phyloP scores from a whole-genome alignment of 2,329 filamentous ascomycete species.

The Aspergillus neoniger region DNA sequence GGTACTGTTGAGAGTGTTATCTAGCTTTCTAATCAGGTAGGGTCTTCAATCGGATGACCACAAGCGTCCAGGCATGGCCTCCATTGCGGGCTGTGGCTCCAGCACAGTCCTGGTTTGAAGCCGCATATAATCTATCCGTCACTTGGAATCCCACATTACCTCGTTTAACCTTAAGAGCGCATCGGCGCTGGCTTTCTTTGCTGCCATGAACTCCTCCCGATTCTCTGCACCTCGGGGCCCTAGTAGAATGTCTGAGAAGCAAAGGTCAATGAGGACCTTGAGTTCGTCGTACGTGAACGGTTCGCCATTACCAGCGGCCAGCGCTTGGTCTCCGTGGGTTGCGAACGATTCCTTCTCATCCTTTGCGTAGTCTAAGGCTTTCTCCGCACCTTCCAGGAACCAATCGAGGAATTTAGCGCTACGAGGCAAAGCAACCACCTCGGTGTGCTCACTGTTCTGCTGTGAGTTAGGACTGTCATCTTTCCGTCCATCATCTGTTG shows the following conservation, averaged over 20 bases:
- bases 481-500: slow-evolving; percentile 18
- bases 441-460: slow-evolving; percentile 24
- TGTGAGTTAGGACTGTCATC: slow-evolving; percentile 5
- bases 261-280: slow-evolving; percentile 48
- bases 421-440: slow-evolving; percentile 45
- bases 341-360: slow-evolving; percentile 46
- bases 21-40: background rate
- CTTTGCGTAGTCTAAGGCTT: slow-evolving; percentile 47
- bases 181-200: slow-evolving; percentile 49
- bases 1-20: background rate
- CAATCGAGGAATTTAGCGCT: slow-evolving; percentile 51
- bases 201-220: slow-evolving; percentile 49
- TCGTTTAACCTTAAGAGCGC: slow-evolving; percentile 48
- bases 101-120: background rate
- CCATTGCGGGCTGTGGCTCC: background rate
- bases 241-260: slow-evolving; percentile 47
- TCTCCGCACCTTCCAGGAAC: slow-evolving; percentile 51
- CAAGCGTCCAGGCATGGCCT: background rate
- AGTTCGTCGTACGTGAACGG: slow-evolving; percentile 51
- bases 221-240: slow-evolving; percentile 45
- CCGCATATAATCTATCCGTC: background rate
- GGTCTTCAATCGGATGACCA: background rate
- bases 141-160: slow-evolving; percentile 50
- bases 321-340: slow-evolving; percentile 35
- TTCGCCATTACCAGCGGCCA: slow-evolving; percentile 43